Percentiles rank a stretch among this genome's conserved stretches.
These are phyloP conservation scores for Diaporthe caulivora DNA, from an alignment of 2,329 filamentous ascomycete genomes.

Conservation along the genomic window DNA sequence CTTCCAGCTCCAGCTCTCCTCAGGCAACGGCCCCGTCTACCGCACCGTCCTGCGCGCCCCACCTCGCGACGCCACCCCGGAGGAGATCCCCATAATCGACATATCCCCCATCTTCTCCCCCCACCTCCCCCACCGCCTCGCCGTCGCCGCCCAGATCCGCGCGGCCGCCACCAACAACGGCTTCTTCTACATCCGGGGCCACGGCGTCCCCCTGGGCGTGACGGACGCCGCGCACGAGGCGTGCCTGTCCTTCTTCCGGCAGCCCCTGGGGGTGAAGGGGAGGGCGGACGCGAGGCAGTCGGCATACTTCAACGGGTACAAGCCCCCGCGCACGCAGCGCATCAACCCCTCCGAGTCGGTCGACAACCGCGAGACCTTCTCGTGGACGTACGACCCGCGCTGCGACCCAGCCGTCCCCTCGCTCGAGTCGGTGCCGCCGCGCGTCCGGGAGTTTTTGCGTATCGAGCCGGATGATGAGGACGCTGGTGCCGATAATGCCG, in stretches of 20 bases:
- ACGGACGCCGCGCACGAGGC: slow-evolving; percentile 49
- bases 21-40: slow-evolving; percentile 53
- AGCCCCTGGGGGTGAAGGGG: slow-evolving; percentile 58
- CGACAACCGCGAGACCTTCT: slow-evolving; percentile 65
- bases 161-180: slow-evolving; percentile 62
- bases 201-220: slow-evolving; percentile 55
- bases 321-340: slow-evolving; percentile 54
- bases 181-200: slow-evolving; percentile 68
- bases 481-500: background rate
- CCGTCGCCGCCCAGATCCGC: slow-evolving; percentile 43
- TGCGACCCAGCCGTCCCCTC: slow-evolving; percentile 61
- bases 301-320: slow-evolving; percentile 62
- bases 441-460: slow-evolving; percentile 56
- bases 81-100: slow-evolving; percentile 68
- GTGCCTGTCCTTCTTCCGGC: slow-evolving; percentile 61
- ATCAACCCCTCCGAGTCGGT: slow-evolving; percentile 63
- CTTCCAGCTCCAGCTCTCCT: slow-evolving; percentile 50
- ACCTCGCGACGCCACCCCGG: slow-evolving; percentile 51
- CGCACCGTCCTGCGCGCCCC: slow-evolving; percentile 51
- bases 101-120: slow-evolving; percentile 55
- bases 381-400: slow-evolving; percentile 64
- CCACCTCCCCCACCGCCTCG: slow-evolving; percentile 28
- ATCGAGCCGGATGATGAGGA: slow-evolving; percentile 50
- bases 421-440: slow-evolving; percentile 55
- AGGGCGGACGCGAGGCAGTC: slow-evolving; percentile 51